Evolutionary conservation across 2,329 filamentous ascomycete genomes (phyloP).

Genomic region (Ascochyta koolunga): DNA sequence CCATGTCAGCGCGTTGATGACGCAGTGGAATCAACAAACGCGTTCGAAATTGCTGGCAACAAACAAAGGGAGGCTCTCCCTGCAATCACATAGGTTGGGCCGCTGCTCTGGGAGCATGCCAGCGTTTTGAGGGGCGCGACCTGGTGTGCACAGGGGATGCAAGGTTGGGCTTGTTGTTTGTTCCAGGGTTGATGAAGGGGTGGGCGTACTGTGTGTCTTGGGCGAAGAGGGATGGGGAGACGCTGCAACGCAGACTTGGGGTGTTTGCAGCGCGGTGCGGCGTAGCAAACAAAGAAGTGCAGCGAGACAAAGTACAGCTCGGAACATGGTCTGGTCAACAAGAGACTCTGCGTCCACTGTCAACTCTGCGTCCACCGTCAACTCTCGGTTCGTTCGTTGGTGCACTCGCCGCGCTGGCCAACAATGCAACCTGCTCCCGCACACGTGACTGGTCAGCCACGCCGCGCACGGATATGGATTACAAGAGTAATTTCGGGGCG

Average conservation of each 20-base stretch:
- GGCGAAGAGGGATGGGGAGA: neutral
- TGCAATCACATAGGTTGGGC: neutral
- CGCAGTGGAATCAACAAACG: constrained; percentile 19
- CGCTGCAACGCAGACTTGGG: neutral
- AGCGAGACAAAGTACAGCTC: neutral
- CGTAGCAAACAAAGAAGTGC: constrained; percentile 9
- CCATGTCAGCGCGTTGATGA: constrained; percentile 18
- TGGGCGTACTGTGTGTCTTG: neutral
- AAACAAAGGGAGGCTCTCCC: constrained; percentile 9
- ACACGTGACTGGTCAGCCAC: constrained; percentile 13
- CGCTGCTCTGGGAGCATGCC: neutral
- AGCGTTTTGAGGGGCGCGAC: neutral
- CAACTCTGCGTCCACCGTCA: neutral
- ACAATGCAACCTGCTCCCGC: constrained; percentile 11
- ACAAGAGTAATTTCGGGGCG: constrained; percentile 16
- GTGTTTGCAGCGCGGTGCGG: neutral
- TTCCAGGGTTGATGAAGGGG: neutral
- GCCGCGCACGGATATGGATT: constrained; percentile 19
- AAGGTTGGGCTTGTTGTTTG: constrained; percentile 1
- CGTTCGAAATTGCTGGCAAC: constrained; percentile 15
- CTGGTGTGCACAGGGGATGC: constrained; percentile 3
- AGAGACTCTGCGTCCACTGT: constrained; percentile 2
- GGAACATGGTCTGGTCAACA: neutral
- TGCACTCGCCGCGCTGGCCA: constrained; percentile 8
- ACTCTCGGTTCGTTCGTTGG: neutral